Evolutionary conservation across 1,284 basidiomycete species (phyloP).

Genomic region (Trametes pubescens): DNA sequence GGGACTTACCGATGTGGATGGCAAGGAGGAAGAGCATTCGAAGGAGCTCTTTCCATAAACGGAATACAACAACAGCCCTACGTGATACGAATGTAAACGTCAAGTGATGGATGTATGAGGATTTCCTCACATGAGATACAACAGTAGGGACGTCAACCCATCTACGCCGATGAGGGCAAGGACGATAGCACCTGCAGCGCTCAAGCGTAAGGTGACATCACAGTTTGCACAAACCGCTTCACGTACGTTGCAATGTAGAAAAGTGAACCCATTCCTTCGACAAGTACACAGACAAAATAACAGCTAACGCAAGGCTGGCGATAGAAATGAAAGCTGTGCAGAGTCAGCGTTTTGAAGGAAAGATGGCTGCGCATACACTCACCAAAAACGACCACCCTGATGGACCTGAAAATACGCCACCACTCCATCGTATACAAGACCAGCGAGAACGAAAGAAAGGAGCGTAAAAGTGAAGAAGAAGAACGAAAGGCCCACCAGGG

Average conservation of each 20-base stretch:
- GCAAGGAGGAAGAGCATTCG: conserved; percentile 48
- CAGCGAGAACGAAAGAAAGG: conserved; percentile 19
- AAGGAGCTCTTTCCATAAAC: conserved; percentile 52
- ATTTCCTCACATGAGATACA: conserved; percentile 56
- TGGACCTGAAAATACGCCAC: conserved; percentile 44
- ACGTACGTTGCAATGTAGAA: conserved; percentile 49
- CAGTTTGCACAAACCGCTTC: not conserved
- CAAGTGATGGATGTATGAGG: not conserved
- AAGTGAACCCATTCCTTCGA: conserved; percentile 51
- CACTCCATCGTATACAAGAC: conserved; percentile 40
- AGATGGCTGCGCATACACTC: conserved; percentile 30
- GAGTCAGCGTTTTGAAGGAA: conserved; percentile 11
- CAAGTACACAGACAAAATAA: conserved; percentile 50
- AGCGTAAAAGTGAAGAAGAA: not conserved
- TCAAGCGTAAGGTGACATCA: conserved; percentile 1
- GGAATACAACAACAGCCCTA: conserved; percentile 58
- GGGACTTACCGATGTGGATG: conserved; percentile 48
- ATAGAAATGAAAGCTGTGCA: conserved; percentile 50
- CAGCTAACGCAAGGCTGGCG: conserved; percentile 48
- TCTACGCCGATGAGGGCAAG: conserved; percentile 47
- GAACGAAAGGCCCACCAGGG: conserved; percentile 36
- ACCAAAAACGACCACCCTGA: conserved; percentile 44
- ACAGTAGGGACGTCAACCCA: conserved; percentile 49
- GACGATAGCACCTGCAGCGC: conserved; percentile 48
- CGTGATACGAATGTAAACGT: not conserved